phyloP scores from a whole-genome alignment of 148 eudicot genomes.

The Amaranthus cruentus region DNA sequence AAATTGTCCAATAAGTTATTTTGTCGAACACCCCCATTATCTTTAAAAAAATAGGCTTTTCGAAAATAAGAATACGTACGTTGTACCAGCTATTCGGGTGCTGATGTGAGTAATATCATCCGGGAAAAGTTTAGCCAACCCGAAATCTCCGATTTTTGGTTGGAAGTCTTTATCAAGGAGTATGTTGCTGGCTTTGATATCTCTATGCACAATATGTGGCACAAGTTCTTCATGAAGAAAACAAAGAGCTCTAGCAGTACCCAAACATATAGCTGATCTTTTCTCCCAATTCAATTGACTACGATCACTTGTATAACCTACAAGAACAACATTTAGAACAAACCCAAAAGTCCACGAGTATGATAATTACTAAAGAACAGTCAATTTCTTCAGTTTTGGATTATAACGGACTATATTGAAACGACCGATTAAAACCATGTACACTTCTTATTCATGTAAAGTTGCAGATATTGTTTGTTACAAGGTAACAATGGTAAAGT shows the following conservation, averaged over 20 bases:
- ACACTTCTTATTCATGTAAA: too few species aligned
- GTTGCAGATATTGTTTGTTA: too few species aligned
- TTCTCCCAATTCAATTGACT: constrained; percentile 59
- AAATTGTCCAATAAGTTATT: too few species aligned
- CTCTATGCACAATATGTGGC: constrained; percentile 91
- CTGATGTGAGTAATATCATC: constrained; percentile 89
- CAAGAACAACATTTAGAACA: constrained; percentile 12
- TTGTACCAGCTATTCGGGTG: constrained; percentile 88
- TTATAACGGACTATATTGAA: too few species aligned
- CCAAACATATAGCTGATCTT: constrained; percentile 76
- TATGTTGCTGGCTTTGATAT: constrained; percentile 93
- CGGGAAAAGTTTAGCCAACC: constrained; percentile 94
- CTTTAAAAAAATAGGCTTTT: not conserved
- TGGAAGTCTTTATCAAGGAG: constrained; percentile 60
- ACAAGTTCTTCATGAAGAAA: constrained; percentile 93
- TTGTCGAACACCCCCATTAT: too few species aligned
- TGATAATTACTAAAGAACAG: too few species aligned
- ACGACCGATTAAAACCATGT: too few species aligned
- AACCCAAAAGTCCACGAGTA: too few species aligned
- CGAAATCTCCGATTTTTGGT: constrained; percentile 96
- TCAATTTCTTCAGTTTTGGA: too few species aligned
- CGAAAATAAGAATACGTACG: constrained; percentile 45
- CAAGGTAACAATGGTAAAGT: too few species aligned
- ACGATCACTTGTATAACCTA: constrained; percentile 57
- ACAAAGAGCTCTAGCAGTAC: constrained; percentile 72